A percentile compares a stretch with the other conserved stretches of the same genome.
These are phyloP conservation scores for Porcisia hertigi DNA, from an alignment of 208 protist species.

Conservation along the genomic window DNA sequence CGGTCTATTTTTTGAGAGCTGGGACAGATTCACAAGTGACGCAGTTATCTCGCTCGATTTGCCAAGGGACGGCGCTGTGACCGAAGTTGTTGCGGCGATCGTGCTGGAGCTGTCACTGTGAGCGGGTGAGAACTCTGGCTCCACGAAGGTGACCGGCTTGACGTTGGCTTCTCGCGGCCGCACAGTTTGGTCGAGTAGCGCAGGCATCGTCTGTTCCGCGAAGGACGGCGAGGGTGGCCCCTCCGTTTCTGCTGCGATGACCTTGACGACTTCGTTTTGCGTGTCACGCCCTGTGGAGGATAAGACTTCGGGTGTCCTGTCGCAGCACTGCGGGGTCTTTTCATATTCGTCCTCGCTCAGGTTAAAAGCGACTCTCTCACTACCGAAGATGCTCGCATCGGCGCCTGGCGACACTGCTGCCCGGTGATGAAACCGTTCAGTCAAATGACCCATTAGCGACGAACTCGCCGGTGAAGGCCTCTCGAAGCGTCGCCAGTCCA, in stretches of 20 bases:
- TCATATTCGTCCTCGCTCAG: background rate
- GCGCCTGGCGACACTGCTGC: background rate
- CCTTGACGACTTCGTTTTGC: background rate
- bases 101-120: background rate
- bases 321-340: constrained; percentile 2
- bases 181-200: constrained; percentile 16
- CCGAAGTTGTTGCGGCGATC: background rate
- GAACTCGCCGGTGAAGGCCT: constrained; percentile 7
- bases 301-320: constrained; percentile 3
- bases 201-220: background rate
- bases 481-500: constrained; percentile 18
- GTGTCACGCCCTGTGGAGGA: background rate
- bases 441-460: constrained; percentile 11
- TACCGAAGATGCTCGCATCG: background rate
- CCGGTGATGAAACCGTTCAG: background rate
- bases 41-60: background rate
- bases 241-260: background rate
- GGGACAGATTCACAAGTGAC: background rate
- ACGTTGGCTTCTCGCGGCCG: background rate
- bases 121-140: background rate
- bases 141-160: background rate
- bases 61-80: background rate
- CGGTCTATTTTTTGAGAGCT: background rate
- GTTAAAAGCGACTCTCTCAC: background rate
- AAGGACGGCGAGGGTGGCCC: background rate